These are phyloP conservation scores for Phascolomyces articulosus DNA, from an alignment of 371 early-diverging fungal species.

Conservation along the genomic window DNA sequence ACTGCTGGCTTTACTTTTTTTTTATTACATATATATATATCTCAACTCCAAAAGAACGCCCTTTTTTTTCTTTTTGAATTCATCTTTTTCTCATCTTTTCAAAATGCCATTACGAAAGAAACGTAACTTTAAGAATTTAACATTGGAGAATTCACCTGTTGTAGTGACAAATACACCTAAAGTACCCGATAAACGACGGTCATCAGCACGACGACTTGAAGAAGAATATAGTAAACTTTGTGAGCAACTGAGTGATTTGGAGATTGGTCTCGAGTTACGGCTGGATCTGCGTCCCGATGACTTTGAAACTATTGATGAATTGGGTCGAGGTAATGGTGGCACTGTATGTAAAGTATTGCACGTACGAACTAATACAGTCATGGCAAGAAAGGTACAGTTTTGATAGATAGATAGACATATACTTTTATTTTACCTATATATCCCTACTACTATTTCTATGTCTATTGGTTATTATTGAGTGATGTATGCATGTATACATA, in stretches of 20 bases:
- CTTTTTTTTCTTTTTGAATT: background rate
- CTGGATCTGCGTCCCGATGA: slow-evolving; percentile 86
- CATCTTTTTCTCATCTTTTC: slow-evolving; percentile 17
- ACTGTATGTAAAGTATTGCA: slow-evolving; percentile 82
- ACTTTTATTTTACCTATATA: no score
- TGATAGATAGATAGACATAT: no score
- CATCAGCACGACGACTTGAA: slow-evolving; percentile 22
- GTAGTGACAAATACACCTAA: slow-evolving; percentile 23
- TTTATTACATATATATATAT: no score
- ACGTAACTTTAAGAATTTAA: slow-evolving; percentile 75
- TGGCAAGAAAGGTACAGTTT: slow-evolving; percentile 81
- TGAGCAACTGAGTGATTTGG: slow-evolving; percentile 60
- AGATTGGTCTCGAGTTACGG: slow-evolving; percentile 75
- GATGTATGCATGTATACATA: no score
- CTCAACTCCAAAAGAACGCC: no score
- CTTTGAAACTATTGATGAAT: slow-evolving; percentile 74
- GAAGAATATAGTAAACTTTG: slow-evolving; percentile 39
- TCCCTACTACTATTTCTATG: no score
- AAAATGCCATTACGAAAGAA: slow-evolving; percentile 65
- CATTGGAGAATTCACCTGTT: slow-evolving; percentile 52
- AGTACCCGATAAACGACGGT: slow-evolving; percentile 15
- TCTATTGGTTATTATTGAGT: no score
- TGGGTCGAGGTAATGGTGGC: slow-evolving; percentile 89
- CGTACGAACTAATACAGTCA: slow-evolving; percentile 74
- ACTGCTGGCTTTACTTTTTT: no score